Evolutionary conservation across 495 filamentous ascomycete genomes (phyloP).

Genomic region (Filosporella fistucella): DNA sequence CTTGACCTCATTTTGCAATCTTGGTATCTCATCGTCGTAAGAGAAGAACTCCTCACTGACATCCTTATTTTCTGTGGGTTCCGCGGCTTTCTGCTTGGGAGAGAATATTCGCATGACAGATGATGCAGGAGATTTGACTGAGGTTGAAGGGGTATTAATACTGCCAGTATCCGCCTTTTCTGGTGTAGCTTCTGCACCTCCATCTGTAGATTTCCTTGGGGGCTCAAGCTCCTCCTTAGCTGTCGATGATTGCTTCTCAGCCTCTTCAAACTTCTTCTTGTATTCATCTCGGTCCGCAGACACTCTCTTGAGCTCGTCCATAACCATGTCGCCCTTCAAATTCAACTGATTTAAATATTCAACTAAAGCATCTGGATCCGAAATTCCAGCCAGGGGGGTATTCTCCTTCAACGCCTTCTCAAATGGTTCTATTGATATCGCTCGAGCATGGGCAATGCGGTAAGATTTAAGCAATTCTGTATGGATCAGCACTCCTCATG

Average conservation of each 20-base stretch:
- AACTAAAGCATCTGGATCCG: conserved; percentile 76
- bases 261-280: conserved; percentile 69
- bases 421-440: conserved; percentile 83
- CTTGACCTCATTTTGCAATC: conserved; percentile 56
- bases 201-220: conserved; percentile 18
- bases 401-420: conserved; percentile 86
- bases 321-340: conserved; percentile 80
- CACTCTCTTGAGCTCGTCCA: conserved; percentile 88
- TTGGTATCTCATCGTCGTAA: conserved; percentile 71
- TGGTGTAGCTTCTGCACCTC: conserved; percentile 5
- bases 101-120: conserved; percentile 40
- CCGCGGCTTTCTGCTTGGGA: conserved; percentile 38
- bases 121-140: conserved; percentile 32
- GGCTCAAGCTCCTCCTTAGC: conserved; percentile 24
- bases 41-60: conserved; percentile 81
- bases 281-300: conserved; percentile 74
- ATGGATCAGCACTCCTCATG: neutral
- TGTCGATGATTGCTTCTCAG: conserved; percentile 48
- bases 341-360: conserved; percentile 93
- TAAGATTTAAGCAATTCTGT: conserved; percentile 88
- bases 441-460: conserved; percentile 79
- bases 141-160: conserved; percentile 16
- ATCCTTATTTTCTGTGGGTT: conserved; percentile 35
- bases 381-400: conserved; percentile 83
- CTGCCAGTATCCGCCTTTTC: conserved; percentile 26